Evolutionary conservation across 225 moss, liverwort and hornwort species (phyloP).

Genomic region (Sphagnum contortum): DNA sequence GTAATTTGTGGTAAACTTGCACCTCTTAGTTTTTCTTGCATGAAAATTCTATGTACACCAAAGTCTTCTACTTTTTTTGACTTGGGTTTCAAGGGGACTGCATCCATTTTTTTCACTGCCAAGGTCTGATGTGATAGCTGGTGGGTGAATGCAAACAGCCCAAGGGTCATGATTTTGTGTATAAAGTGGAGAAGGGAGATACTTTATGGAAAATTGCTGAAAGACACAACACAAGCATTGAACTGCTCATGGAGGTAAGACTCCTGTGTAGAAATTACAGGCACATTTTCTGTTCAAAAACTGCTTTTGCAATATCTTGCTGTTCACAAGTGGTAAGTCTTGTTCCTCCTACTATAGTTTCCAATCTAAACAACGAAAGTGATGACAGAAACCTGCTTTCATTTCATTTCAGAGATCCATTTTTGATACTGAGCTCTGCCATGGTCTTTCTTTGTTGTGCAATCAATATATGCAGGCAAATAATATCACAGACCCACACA

Average conservation of each 20-base stretch:
- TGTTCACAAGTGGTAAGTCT: too few species aligned
- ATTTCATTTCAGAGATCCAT: not conserved
- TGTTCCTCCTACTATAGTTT: too few species aligned
- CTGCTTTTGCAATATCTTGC: too few species aligned
- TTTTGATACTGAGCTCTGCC: not conserved
- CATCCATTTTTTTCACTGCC: too few species aligned
- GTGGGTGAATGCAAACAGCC: conserved; percentile 27
- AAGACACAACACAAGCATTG: conserved; percentile 31
- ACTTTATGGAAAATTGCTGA: conserved; percentile 36
- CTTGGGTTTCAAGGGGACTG: too few species aligned
- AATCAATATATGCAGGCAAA: conserved; percentile 36
- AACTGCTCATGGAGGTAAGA: conserved; percentile 59
- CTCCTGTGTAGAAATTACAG: too few species aligned
- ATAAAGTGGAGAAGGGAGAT: conserved; percentile 48
- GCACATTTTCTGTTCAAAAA: too few species aligned
- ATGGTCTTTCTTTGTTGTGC: not conserved
- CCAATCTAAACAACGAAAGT: too few species aligned
- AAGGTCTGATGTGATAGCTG: not conserved
- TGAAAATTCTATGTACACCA: too few species aligned
- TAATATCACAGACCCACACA: conserved; percentile 35
- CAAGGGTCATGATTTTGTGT: conserved; percentile 43
- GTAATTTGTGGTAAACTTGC: too few species aligned
- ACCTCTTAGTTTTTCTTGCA: too few species aligned
- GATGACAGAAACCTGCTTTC: not conserved
- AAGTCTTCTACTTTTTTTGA: too few species aligned